Conservation (phyloP, 2,329 filamentous ascomycete species). For the Nemania serpens region DNA sequence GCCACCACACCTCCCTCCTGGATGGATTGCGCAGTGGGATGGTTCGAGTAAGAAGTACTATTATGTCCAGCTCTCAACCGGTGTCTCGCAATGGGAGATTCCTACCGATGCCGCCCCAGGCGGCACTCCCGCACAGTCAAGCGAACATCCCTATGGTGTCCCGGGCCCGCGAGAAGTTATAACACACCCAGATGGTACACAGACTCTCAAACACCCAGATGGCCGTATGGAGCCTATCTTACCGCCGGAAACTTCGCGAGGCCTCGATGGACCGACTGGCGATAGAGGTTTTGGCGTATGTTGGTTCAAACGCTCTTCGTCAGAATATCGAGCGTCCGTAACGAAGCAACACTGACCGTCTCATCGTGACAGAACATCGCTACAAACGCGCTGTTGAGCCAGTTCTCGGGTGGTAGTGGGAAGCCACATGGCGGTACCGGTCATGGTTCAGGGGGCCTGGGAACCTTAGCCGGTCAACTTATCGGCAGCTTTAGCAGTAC, state of each 20-base stretch:
- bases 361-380: conserved; percentile 57
- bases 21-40: conserved; percentile 75
- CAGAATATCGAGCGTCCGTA: conserved; percentile 24
- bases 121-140: conserved; percentile 59
- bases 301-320: conserved; percentile 33
- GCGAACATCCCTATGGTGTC: conserved; percentile 66
- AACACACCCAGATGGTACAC: conserved; percentile 65
- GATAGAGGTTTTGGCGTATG: conserved; percentile 70
- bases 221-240: conserved; percentile 64
- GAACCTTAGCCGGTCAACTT: conserved; percentile 54
- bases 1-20: conserved; percentile 64
- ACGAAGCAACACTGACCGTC: conserved; percentile 32
- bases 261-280: conserved; percentile 54
- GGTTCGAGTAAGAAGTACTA: conserved; percentile 68
- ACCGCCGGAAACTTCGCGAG: conserved; percentile 55
- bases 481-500: conserved; percentile 37
- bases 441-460: conserved; percentile 46
- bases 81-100: conserved; percentile 74
- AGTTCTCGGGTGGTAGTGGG: conserved; percentile 51
- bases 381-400: conserved; percentile 58
- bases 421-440: conserved; percentile 47
- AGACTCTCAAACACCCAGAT: conserved; percentile 64
- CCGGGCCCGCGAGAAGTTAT: conserved; percentile 59
- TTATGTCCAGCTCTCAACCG: conserved; percentile 73
- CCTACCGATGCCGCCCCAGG: conserved; percentile 68